Percentiles rank a stretch among this genome's conserved stretches.
Evolutionary conservation across 2,329 filamentous ascomycete genomes (phyloP).

Genomic region (Aspergillus jensenii): DNA sequence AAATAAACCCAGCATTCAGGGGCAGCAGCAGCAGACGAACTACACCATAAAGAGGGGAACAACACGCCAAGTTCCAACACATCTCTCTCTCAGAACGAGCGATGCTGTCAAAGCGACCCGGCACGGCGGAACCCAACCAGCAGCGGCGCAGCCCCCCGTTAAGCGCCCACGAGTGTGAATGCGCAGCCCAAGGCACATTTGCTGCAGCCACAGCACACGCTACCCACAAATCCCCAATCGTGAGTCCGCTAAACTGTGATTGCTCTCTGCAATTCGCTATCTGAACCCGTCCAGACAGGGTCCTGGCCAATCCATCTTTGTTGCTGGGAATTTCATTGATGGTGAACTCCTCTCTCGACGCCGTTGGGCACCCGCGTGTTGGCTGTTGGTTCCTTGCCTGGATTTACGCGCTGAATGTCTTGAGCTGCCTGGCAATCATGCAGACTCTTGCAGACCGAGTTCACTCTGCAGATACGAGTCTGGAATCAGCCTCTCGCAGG

Average conservation of each 20-base stretch:
- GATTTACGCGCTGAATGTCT: too few species aligned
- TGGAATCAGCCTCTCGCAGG: not conserved
- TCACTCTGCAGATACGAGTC: not conserved
- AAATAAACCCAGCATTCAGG: constrained; percentile 1
- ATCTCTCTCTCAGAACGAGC: not conserved
- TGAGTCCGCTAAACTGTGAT: constrained; percentile 5
- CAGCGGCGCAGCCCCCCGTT: not conserved
- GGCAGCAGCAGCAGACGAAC: not conserved
- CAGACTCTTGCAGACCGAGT: too few species aligned
- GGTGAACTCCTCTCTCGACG: too few species aligned
- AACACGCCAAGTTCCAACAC: not conserved
- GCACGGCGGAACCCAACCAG: constrained; percentile 7
- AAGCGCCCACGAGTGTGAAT: constrained; percentile 9
- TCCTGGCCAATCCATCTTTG: too few species aligned
- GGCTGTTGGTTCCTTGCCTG: not conserved
- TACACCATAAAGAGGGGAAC: constrained; percentile 9
- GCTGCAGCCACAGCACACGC: constrained; percentile 10
- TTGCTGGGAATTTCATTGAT: too few species aligned
- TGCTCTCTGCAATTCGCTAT: not conserved
- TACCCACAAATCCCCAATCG: not conserved
- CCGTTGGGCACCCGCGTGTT: not conserved
- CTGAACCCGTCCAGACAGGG: too few species aligned
- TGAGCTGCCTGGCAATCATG: too few species aligned
- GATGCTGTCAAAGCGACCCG: not conserved
- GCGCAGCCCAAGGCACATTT: constrained; percentile 7